phyloP scores from a whole-genome alignment of 2,329 filamentous ascomycete species.

The Arthroderma uncinatum region DNA sequence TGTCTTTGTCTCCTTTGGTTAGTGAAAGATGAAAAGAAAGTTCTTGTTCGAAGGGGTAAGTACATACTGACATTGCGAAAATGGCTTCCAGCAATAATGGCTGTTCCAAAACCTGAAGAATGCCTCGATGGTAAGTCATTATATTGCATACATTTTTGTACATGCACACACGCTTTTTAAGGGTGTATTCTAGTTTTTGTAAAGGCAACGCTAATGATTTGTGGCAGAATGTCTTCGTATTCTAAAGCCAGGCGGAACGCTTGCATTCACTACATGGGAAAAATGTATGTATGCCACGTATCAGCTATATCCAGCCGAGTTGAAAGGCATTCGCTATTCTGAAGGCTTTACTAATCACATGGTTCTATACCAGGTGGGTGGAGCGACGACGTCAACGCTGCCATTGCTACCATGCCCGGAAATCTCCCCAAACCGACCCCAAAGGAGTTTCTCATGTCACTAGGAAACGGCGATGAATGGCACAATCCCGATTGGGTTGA shows the following conservation, averaged over 20 bases:
- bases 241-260: constrained; percentile 7
- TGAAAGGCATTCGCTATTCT: too few relatives aligned
- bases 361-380: constrained; percentile 1
- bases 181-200: neutral
- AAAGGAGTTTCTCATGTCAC: constrained; percentile 7
- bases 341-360: neutral
- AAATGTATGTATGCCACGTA: constrained; percentile 4
- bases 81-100: constrained; percentile 6
- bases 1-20: constrained; percentile 9
- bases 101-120: neutral
- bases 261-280: constrained; percentile 10
- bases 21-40: neutral
- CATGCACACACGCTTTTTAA: neutral
- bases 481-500: constrained; percentile 7
- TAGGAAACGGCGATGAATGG: constrained; percentile 8
- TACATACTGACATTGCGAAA: neutral
- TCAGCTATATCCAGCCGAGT: neutral
- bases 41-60: neutral
- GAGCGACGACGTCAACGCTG: constrained; percentile 7
- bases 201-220: neutral
- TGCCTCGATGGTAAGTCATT: constrained; percentile 6
- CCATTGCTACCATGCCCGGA: constrained; percentile 8
- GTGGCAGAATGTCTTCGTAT: constrained; percentile 8
- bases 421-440: constrained; percentile 6
- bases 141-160: neutral